These are phyloP conservation scores for Neofusicoccum sp. DNA, from an alignment of 2,329 filamentous ascomycete species.

Conservation along the genomic window DNA sequence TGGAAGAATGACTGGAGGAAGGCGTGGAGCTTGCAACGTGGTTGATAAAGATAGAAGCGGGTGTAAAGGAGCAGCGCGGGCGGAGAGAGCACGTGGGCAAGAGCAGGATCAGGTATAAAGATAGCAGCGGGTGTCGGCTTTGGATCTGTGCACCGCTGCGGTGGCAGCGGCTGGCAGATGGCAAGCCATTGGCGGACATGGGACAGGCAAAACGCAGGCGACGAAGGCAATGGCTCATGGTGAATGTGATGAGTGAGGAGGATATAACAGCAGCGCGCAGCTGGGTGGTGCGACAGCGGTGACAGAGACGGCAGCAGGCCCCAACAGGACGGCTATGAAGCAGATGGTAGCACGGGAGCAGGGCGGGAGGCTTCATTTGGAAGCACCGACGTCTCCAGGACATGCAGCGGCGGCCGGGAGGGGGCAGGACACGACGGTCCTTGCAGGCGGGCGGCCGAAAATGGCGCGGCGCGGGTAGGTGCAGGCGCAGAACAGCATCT, in stretches of 20 bases:
- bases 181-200: not conserved
- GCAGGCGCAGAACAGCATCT: not conserved
- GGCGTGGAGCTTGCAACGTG: not conserved
- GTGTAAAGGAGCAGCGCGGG: not conserved
- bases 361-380: not conserved
- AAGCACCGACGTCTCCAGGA: not conserved
- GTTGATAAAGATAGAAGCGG: slow-evolving; percentile 8
- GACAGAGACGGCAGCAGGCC: slow-evolving; percentile 7
- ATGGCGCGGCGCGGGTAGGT: slow-evolving; percentile 6
- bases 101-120: no score
- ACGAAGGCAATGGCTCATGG: not conserved
- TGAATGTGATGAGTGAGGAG: not conserved
- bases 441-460: no score
- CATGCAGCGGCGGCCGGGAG: not conserved
- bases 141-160: not conserved
- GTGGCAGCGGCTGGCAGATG: no score
- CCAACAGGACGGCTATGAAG: no score
- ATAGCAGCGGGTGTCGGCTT: not conserved
- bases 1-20: not conserved
- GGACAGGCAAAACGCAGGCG: not conserved
- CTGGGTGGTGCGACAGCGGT: not conserved
- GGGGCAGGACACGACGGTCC: not conserved
- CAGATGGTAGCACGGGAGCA: not conserved
- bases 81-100: no score
- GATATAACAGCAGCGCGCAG: no score